Evolutionary conservation across 2,329 filamentous ascomycete genomes (phyloP).

Genomic region (Cytospora piceicola): DNA sequence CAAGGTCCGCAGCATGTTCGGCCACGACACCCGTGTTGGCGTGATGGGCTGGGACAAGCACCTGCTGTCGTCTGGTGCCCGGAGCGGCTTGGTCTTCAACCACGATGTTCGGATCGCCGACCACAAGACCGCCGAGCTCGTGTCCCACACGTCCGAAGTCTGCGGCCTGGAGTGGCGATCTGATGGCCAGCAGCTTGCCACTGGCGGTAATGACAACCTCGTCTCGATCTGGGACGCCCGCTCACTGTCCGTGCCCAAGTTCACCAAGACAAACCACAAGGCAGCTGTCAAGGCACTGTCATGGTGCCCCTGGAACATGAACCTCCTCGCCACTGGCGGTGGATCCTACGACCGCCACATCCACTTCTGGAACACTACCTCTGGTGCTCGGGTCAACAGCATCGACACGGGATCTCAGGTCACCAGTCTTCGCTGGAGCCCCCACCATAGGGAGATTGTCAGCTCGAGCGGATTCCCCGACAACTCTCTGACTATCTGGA

Average conservation of each 20-base stretch:
- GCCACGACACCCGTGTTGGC: conserved; percentile 93
- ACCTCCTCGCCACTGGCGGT: conserved; percentile 93
- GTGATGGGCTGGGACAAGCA: conserved; percentile 99
- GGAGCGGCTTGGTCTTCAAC: conserved; percentile 95
- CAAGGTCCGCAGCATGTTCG: conserved; percentile 98
- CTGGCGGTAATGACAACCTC: conserved; percentile 97
- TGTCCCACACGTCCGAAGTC: conserved; percentile 96
- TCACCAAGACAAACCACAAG: conserved; percentile 99
- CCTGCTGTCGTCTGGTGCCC: conserved; percentile 89
- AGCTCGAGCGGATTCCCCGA: conserved; percentile 98
- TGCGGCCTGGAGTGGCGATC: conserved; percentile 98
- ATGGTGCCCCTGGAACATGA: conserved; percentile 99
- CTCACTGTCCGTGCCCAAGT: conserved; percentile 90
- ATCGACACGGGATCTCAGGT: conserved; percentile 98
- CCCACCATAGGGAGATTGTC: conserved; percentile 96
- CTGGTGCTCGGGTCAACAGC: conserved; percentile 96
- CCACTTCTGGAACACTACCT: conserved; percentile 99
- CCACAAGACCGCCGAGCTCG: conserved; percentile 97
- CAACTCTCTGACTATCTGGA: conserved; percentile 99
- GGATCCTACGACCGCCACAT: conserved; percentile 97
- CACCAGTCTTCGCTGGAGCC: conserved; percentile 94
- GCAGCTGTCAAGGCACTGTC: conserved; percentile 97
- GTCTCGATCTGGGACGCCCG: conserved; percentile 99
- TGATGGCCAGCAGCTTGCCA: conserved; percentile 94
- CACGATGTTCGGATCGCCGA: conserved; percentile 97